Percentiles rank a stretch among this genome's conserved stretches.
Evolutionary conservation across 2,329 filamentous ascomycete species (phyloP).

Genomic region (Venturia oleaginea): DNA sequence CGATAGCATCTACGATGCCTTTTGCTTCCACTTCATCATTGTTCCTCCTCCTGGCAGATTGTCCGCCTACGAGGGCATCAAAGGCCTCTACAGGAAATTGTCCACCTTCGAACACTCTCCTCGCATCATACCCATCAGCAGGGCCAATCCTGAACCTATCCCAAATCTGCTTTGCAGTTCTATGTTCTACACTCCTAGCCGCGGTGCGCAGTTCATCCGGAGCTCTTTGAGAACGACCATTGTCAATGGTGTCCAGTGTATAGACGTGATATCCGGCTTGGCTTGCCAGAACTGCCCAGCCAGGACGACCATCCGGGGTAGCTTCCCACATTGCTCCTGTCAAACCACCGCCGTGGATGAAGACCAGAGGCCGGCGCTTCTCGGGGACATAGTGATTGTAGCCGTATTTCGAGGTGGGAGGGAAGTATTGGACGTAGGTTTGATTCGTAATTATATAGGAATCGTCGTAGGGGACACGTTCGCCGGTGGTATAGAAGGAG

Average conservation of each 20-base stretch:
- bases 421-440: constrained; percentile 14
- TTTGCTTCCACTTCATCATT: constrained; percentile 12
- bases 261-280: constrained; percentile 8
- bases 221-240: constrained; percentile 8
- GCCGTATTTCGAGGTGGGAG: neutral
- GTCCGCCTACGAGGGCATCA: constrained; percentile 9
- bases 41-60: constrained; percentile 11
- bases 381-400: neutral
- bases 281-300: constrained; percentile 9
- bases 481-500: constrained; percentile 14
- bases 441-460: constrained; percentile 16
- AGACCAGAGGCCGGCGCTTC: constrained; percentile 9
- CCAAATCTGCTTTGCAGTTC: constrained; percentile 14
- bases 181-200: constrained; percentile 1
- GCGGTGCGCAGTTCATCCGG: neutral
- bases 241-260: constrained; percentile 12
- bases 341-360: constrained; percentile 15
- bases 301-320: constrained; percentile 14
- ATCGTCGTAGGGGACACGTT: constrained; percentile 6
- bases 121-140: constrained; percentile 6
- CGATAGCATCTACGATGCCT: constrained; percentile 13
- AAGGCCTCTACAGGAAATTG: constrained; percentile 13
- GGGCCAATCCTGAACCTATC: constrained; percentile 11
- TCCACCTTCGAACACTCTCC: constrained; percentile 6
- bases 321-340: constrained; percentile 14